phyloP scores from a whole-genome alignment of 345 rosid species.

The Lumnitzera racemosa region DNA sequence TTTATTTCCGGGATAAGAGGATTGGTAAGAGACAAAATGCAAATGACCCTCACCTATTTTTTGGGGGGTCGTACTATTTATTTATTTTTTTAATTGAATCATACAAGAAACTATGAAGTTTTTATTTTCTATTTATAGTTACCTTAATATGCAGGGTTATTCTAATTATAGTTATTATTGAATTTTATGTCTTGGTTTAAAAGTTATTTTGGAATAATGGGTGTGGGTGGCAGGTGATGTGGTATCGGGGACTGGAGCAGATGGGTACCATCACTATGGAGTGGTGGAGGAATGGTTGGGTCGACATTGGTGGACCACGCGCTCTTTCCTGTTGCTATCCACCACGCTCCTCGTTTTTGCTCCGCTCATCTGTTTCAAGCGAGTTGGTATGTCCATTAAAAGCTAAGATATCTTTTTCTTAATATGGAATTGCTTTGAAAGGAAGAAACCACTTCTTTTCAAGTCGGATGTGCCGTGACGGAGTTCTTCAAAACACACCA shows the following conservation, averaged over 20 bases:
- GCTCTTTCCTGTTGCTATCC: slow-evolving; percentile 35
- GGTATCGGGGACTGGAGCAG: slow-evolving; percentile 42
- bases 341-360: slow-evolving; percentile 43
- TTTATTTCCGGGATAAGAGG: too few species aligned
- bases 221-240: slow-evolving; percentile 43
- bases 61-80: neutral
- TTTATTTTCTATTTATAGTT: too few species aligned
- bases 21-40: too few species aligned
- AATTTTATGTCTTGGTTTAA: neutral
- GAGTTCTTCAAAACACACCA: too few species aligned
- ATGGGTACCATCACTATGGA: slow-evolving; percentile 42
- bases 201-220: neutral
- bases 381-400: slow-evolving; percentile 36
- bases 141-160: neutral
- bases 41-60: too few species aligned
- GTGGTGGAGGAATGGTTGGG: slow-evolving; percentile 53
- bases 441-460: too few species aligned
- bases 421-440: too few species aligned
- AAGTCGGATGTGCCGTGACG: too few species aligned
- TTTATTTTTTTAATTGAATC: neutral
- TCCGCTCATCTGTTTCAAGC: slow-evolving; percentile 56
- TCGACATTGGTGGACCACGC: slow-evolving; percentile 50
- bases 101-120: neutral
- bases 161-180: slow-evolving; percentile 7
- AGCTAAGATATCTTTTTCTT: neutral